Conservation (phyloP, 1,284 basidiomycete genomes). For the Clitocybe nebularis region DNA sequence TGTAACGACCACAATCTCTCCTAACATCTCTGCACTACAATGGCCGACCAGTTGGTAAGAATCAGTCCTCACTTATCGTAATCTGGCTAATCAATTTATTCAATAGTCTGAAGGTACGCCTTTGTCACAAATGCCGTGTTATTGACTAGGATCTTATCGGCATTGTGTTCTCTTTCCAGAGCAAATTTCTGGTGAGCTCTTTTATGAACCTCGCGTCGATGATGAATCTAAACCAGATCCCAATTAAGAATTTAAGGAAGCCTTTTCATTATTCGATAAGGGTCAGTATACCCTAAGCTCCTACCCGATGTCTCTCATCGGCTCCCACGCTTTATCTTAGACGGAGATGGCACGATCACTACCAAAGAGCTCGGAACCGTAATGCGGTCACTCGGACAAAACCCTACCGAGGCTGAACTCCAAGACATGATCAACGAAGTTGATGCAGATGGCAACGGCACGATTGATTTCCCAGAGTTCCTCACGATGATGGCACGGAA, state of each 20-base stretch:
- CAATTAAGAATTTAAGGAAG: conserved; percentile 77
- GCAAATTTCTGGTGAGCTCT: conserved; percentile 35
- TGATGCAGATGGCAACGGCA: conserved; percentile 77
- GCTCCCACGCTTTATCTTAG: conserved; percentile 35
- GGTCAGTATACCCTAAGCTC: conserved; percentile 42
- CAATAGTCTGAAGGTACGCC: conserved; percentile 40
- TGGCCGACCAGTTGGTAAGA: conserved; percentile 45
- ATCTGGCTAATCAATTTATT: conserved; percentile 1
- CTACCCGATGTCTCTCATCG: background rate
- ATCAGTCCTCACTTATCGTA: conserved; percentile 18
- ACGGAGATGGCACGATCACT: conserved; percentile 96
- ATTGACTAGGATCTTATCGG: conserved; percentile 7
- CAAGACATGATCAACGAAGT: conserved; percentile 98
- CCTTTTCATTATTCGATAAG: conserved; percentile 93
- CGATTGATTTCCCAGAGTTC: conserved; percentile 96
- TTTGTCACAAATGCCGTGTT: conserved; percentile 8
- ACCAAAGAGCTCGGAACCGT: conserved; percentile 94
- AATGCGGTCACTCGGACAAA: conserved; percentile 96
- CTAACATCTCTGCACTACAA: conserved; percentile 9
- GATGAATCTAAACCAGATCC: background rate
- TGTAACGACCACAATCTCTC: conserved; percentile 3
- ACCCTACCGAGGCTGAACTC: conserved; percentile 93
- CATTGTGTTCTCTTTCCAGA: conserved; percentile 19
- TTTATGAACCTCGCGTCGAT: background rate
- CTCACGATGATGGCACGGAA: conserved; percentile 91